A percentile compares a stretch with the other conserved stretches of the same genome.
These are phyloP conservation scores for Malus sylvestris DNA, from an alignment of 306 rosid genomes.

Conservation along the genomic window DNA sequence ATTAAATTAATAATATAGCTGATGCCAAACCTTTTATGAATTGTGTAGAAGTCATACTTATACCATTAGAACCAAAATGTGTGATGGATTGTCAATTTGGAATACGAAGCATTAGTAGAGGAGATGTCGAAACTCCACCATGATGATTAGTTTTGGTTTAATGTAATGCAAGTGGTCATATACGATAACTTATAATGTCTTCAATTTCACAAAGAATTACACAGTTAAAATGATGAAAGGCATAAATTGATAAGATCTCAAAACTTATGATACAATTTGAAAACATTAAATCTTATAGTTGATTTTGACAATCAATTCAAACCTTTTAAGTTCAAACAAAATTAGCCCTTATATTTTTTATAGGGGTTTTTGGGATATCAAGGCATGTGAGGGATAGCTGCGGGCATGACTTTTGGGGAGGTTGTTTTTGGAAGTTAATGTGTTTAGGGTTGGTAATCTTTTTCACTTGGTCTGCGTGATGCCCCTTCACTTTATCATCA, in stretches of 20 bases:
- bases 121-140: neutral
- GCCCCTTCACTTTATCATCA: neutral
- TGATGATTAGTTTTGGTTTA: neutral
- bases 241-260: neutral
- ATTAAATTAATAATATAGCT: too few species aligned
- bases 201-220: too few species aligned
- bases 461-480: conserved; percentile 12
- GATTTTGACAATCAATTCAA: too few species aligned
- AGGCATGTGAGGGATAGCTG: conserved; percentile 18
- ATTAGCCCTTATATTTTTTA: neutral
- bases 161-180: neutral
- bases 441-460: neutral
- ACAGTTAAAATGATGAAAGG: neutral
- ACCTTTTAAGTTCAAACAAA: too few species aligned
- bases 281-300: too few species aligned
- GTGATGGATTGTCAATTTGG: neutral
- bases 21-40: too few species aligned
- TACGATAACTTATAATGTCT: too few species aligned
- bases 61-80: neutral
- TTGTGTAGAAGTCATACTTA: neutral
- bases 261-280: too few species aligned
- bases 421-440: conserved; percentile 1
- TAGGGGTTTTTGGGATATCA: neutral
- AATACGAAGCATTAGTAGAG: neutral
- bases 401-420: neutral